Evolutionary conservation across 106 monocot species (phyloP), one percentile per base, ranked within the genome.

Genomic region (Dendrobium huoshanense): DNA sequence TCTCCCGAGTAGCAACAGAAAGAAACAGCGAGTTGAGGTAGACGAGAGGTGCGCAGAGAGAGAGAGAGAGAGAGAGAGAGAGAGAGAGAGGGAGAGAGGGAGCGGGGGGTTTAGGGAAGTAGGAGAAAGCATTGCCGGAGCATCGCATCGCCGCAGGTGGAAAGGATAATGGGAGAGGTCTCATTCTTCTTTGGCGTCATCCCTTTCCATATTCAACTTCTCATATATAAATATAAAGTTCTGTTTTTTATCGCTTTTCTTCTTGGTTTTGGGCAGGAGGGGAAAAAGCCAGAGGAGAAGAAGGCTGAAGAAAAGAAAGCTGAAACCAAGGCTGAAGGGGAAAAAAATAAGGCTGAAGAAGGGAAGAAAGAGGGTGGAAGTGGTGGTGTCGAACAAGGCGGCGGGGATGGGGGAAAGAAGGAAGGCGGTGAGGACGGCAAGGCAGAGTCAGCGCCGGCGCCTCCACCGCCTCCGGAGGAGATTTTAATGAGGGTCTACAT

Each of bases 401-500:
- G 49, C 55, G 72, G 79, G 27, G 73, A 80, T 54, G 80, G 79
- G 78, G 80, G 81, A 77, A 79, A 81, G 73, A 75, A 45, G 24
- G 85, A 44, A 16, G 81, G 68, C 1, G 82, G 73, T 22, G 81
- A 47, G 9, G 88, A 54, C 0, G 82, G 37, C 9, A 58, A 75
- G 67, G 72, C 22, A 51, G 73, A 41, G 29, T 56, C 41, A 61
- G 70, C 59, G 29, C n/a, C 79, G 17, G 84, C 87, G 9, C 89
- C 86, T 31, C 89, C 84, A 2, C 86, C 88, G 5, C 89, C 88
- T 73, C 88, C 88, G 65, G 92, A 92, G 77, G 85, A 88, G 83
- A 80, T 89, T 59, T 84, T 84, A 78, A 76, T 92, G 86, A 61
- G 83, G 31, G 92, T 92, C 41, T 87, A 80, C 84, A 92, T 92